A percentile compares a stretch with the other conserved stretches of the same genome.
Evolutionary conservation across 768 basidiomycete species (phyloP).

Genomic region (Mrakia gelida): DNA sequence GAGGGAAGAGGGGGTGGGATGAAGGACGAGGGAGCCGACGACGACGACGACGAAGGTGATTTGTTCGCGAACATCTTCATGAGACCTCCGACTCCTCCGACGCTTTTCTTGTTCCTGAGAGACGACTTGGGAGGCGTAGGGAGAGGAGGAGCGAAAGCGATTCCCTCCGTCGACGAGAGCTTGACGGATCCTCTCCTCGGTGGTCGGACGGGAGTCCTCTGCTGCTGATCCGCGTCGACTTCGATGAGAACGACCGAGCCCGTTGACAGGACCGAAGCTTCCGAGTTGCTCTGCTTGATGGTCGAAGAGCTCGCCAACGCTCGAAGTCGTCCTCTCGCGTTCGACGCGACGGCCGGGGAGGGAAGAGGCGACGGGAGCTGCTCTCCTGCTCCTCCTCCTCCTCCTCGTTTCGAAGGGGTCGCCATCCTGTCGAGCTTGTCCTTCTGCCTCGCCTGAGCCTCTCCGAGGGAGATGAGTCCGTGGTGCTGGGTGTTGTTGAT

Average conservation of each 20-base stretch:
- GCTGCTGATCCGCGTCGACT: not conserved
- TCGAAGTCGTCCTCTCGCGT: not conserved
- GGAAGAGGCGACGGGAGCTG: not conserved
- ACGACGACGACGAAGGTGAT: not conserved
- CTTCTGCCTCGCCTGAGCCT: not conserved
- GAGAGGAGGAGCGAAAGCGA: not conserved
- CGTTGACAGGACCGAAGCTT: not conserved
- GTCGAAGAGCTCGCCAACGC: not conserved
- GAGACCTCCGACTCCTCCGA: not conserved
- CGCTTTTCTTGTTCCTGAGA: not conserved
- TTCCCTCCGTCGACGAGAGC: not conserved
- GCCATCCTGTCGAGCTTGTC: not conserved
- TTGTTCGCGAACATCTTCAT: constrained; percentile 1
- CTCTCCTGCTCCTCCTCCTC: too few species aligned
- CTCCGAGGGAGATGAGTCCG: not conserved
- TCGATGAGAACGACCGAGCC: not conserved
- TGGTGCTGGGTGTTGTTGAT: constrained; percentile 5
- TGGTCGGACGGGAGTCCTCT: not conserved
- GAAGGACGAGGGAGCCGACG: not conserved
- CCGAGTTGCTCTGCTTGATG: constrained; percentile 1
- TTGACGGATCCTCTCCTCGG: not conserved
- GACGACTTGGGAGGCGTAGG: not conserved
- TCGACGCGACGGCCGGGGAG: not conserved
- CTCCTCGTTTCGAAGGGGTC: not conserved
- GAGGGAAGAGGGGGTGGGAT: not conserved